A percentile compares a stretch with the other conserved stretches of the same genome.
Evolutionary conservation across 192 early-diverging fungal genomes (phyloP).

Genomic region (Pilaira anomala): DNA sequence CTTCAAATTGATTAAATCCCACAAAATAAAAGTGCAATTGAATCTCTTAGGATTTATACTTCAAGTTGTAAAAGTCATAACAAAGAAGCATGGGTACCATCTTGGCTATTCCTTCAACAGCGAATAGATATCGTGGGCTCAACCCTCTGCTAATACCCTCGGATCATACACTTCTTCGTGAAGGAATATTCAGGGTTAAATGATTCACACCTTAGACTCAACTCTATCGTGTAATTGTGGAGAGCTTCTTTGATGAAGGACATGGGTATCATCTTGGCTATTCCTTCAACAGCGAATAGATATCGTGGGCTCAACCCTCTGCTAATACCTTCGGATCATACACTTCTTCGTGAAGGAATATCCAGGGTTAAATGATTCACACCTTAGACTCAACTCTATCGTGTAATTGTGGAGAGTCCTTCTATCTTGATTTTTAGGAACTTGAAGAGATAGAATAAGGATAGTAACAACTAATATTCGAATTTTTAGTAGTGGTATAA

Average conservation of each 20-base stretch:
- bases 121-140: slow-evolving; percentile 5
- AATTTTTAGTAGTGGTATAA: no score
- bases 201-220: slow-evolving; percentile 6
- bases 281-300: slow-evolving; percentile 14
- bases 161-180: slow-evolving; percentile 12
- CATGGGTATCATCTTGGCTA: slow-evolving; percentile 16
- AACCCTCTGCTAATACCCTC: slow-evolving; percentile 14
- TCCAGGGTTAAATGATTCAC: slow-evolving; percentile 4
- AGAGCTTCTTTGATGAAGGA: no score
- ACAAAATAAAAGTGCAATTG: no score
- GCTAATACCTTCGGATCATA: slow-evolving; percentile 4
- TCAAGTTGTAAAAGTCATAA: slow-evolving; percentile 12
- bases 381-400: slow-evolving; percentile 8
- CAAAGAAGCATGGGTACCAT: slow-evolving; percentile 15
- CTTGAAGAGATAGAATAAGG: no score
- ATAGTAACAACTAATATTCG: no score
- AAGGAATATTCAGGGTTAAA: slow-evolving; percentile 13
- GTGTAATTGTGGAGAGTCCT: not conserved
- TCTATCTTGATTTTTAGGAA: no score
- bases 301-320: slow-evolving; percentile 13
- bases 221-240: not conserved
- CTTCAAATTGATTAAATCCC: no score
- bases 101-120: slow-evolving; percentile 19
- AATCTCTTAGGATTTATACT: no score
- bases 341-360: slow-evolving; percentile 17